phyloP scores from a whole-genome alignment of 306 rosid species.

The Arachis stenosperma region DNA sequence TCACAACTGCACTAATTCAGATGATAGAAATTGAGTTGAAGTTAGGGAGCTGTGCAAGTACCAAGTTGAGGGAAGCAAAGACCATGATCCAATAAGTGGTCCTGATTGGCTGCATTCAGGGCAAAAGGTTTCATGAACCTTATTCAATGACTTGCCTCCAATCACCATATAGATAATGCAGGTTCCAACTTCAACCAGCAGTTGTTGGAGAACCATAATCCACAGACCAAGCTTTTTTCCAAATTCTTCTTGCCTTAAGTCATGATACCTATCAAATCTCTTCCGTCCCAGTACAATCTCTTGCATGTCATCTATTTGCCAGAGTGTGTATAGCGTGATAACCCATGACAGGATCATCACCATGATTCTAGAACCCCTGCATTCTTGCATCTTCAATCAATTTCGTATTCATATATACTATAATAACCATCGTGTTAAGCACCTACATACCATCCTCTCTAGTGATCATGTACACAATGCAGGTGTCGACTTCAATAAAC shows the following conservation, averaged over 20 bases:
- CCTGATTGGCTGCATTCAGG: slow-evolving; percentile 46
- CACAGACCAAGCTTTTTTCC: slow-evolving; percentile 79
- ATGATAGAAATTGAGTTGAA: slow-evolving; percentile 65
- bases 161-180: slow-evolving; percentile 78
- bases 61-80: slow-evolving; percentile 64
- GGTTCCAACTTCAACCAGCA: slow-evolving; percentile 69
- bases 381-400: too few relatives aligned
- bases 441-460: too few relatives aligned
- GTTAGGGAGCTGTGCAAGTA: slow-evolving; percentile 74
- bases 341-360: slow-evolving; percentile 66
- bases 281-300: slow-evolving; percentile 79
- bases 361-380: slow-evolving; percentile 70
- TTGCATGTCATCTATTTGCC: slow-evolving; percentile 98
- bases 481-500: too few relatives aligned
- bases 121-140: slow-evolving; percentile 60
- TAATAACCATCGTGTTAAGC: too few relatives aligned
- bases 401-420: too few relatives aligned
- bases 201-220: slow-evolving; percentile 81
- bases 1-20: slow-evolving; percentile 68
- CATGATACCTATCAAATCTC: slow-evolving; percentile 87
- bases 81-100: slow-evolving; percentile 62
- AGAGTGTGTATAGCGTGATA: slow-evolving; percentile 72
- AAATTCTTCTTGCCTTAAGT: slow-evolving; percentile 78
- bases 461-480: too few relatives aligned
- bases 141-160: slow-evolving; percentile 75